These are phyloP conservation scores for Neurospora tetraspora DNA, from an alignment of 495 filamentous ascomycete genomes.

Conservation along the genomic window DNA sequence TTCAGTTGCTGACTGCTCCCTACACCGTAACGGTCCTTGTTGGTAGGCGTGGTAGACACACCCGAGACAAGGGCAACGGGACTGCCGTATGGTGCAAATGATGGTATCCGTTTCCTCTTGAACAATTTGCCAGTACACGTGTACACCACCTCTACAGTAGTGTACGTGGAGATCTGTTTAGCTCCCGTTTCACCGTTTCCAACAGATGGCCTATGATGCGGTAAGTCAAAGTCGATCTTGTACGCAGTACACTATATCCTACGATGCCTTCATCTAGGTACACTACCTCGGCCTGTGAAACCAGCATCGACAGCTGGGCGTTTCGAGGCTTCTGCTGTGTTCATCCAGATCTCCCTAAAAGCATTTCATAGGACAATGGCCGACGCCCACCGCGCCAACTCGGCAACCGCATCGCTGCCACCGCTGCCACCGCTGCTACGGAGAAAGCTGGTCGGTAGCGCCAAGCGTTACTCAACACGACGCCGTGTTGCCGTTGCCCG, in stretches of 20 bases:
- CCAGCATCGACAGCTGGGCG: not conserved
- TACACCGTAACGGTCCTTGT: not conserved
- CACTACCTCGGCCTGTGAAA: not conserved
- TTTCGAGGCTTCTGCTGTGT: not conserved
- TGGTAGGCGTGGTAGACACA: too few relatives aligned
- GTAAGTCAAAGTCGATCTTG: not conserved
- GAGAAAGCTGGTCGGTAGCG: not conserved
- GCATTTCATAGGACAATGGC: not conserved
- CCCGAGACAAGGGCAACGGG: too few relatives aligned
- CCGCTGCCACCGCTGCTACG: not conserved
- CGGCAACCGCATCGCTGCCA: not conserved
- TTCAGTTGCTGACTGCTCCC: not conserved
- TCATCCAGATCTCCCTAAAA: not conserved
- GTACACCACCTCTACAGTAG: not conserved
- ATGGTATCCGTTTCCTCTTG: not conserved
- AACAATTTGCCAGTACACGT: too few relatives aligned
- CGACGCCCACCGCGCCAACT: not conserved
- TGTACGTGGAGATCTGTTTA: not conserved
- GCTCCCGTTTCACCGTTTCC: not conserved
- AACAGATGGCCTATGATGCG: not conserved
- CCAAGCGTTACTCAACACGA: not conserved
- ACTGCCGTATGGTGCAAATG: not conserved
- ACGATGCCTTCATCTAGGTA: not conserved
- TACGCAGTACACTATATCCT: not conserved
- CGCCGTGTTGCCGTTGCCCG: not conserved